Evolutionary conservation across 495 filamentous ascomycete species (phyloP), one percentile per base, ranked within the genome.

Genomic region (Podospora pseudocomata): DNA sequence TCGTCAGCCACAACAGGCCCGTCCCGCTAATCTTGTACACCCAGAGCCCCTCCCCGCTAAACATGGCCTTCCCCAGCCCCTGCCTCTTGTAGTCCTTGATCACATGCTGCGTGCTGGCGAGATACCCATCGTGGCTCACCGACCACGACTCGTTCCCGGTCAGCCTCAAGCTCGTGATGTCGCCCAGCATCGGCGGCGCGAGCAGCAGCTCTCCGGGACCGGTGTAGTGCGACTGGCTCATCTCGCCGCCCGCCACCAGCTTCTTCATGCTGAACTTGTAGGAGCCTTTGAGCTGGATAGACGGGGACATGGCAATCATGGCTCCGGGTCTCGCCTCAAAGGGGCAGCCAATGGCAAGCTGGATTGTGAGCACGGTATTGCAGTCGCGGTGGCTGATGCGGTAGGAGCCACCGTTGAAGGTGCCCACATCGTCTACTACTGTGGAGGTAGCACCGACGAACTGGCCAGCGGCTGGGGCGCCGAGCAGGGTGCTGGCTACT

Each of bases 231-330:
- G 93, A 96, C 68, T 86, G 86, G 2, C 85, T 74, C 82, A 99
- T 89, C 67, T 97, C 91, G 32, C 91, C 90, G 61, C 92, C 92
- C 0, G 88, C 87, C 39, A 98, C 78, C 0, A 94, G 77, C 77
- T 97, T 97, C 81, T 94, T 96, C 78, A 91, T 83, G 56, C 85
- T 87, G 77, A 98, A 96, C 53, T 91, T 91, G 66, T 95, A 77
- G 23, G 81, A 80, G 68, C 95, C 95, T 78, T 91, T 90, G 57
- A 98, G 84, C 0, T 90, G 91, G 53, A 98, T 85, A 2, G 89
- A 90, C 5, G 92, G 89, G 11, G 92, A 92, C 96, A 98, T 99
- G 63, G 92, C 91, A 69, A 99, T 92, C 93, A 99, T 97, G 57
- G 86, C 85, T 55, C 92, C 91, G 55, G 95, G 93, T 72, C 91